Evolutionary conservation across 140 eudicot genomes (phyloP).

Genomic region (Erigeron philadelphicus): DNA sequence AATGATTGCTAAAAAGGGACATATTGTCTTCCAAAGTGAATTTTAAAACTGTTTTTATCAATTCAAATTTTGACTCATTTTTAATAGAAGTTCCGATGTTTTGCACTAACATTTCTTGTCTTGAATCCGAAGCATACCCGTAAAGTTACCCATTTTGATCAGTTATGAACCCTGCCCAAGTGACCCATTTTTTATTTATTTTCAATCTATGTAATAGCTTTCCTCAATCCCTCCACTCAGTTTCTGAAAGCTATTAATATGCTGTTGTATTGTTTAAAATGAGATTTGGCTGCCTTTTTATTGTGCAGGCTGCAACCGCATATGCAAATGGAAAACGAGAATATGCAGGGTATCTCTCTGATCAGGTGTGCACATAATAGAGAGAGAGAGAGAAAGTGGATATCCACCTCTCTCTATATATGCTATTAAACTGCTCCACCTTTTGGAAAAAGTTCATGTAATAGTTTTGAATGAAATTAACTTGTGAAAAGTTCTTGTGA

Average conservation of each 20-base stretch:
- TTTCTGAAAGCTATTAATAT: background rate
- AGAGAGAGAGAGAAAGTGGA: background rate
- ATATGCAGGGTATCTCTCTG: slow-evolving; percentile 76
- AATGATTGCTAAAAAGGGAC: too few species aligned
- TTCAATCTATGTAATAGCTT: background rate
- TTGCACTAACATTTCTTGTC: background rate
- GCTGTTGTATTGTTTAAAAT: background rate
- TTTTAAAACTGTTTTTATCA: too few species aligned
- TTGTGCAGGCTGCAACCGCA: slow-evolving; percentile 79
- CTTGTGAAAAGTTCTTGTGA: background rate
- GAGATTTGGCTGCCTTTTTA: background rate
- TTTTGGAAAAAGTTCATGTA: background rate
- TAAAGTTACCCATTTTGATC: background rate
- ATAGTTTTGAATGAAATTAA: background rate
- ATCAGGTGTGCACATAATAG: slow-evolving; percentile 46
- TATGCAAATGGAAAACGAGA: slow-evolving; percentile 60
- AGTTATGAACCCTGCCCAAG: background rate
- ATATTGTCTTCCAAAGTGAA: too few species aligned
- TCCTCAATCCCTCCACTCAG: background rate
- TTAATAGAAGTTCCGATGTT: background rate
- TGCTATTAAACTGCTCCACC: background rate
- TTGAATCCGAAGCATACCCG: background rate
- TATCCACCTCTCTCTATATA: background rate
- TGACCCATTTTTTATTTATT: background rate
- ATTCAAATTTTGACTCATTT: background rate